Percentiles rank a stretch among this genome's conserved stretches.
Evolutionary conservation across 305 asterid genomes (phyloP).

Genomic region (Fraxinus nigra): DNA sequence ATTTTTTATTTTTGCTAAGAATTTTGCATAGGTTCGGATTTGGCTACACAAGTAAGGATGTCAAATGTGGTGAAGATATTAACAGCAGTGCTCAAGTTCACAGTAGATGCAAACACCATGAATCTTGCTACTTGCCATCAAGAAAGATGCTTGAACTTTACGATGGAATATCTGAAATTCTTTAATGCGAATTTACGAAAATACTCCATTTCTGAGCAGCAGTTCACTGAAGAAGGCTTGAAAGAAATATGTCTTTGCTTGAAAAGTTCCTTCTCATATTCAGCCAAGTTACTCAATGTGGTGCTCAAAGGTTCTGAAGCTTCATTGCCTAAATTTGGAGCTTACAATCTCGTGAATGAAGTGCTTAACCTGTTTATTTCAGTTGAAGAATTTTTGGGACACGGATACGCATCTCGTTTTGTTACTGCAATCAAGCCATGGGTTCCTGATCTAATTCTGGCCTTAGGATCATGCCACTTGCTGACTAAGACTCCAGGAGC

Average conservation of each 20-base stretch:
- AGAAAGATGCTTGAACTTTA: constrained; percentile 57
- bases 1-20: constrained; percentile 2
- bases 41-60: constrained; percentile 30
- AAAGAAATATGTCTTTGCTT: constrained; percentile 51
- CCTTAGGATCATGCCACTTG: constrained; percentile 58
- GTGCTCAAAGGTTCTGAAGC: constrained; percentile 50
- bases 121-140: constrained; percentile 37
- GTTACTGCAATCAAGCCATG: constrained; percentile 57
- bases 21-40: constrained; percentile 39
- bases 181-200: constrained; percentile 44
- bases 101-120: constrained; percentile 63
- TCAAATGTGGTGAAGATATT: constrained; percentile 50
- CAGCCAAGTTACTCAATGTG: constrained; percentile 63
- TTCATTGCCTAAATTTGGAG: constrained; percentile 34
- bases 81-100: constrained; percentile 67
- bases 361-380: constrained; percentile 54
- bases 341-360: constrained; percentile 52
- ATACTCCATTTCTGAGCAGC: constrained; percentile 38
- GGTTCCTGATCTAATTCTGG: constrained; percentile 78
- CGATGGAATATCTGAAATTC: constrained; percentile 46
- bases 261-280: constrained; percentile 75
- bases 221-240: constrained; percentile 47
- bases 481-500: constrained; percentile 38
- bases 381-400: constrained; percentile 68
- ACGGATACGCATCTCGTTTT: constrained; percentile 56